A percentile compares a stretch with the other conserved stretches of the same genome.
phyloP scores from a whole-genome alignment of 495 filamentous ascomycete genomes.

The Aspergillus taichungensis region DNA sequence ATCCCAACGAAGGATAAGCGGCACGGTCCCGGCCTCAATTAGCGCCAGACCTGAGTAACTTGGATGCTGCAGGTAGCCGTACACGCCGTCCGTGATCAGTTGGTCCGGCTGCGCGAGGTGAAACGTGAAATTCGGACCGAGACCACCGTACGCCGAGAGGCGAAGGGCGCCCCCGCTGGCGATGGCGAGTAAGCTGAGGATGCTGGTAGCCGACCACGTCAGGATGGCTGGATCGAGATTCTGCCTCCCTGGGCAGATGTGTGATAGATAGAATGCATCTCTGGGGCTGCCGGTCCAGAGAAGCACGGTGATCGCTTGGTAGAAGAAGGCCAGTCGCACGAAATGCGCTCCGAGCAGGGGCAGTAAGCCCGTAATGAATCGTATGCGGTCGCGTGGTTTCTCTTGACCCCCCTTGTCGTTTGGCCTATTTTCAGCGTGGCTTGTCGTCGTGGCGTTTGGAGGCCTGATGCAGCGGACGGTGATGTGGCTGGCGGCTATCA shows the following conservation, averaged over 20 bases:
- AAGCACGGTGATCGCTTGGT: conserved; percentile 22
- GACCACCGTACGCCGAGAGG: conserved; percentile 22
- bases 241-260: conserved; percentile 7
- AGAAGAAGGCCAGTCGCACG: conserved; percentile 4
- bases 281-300: conserved; percentile 9
- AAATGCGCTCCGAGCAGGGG: conserved; percentile 5
- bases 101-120: conserved; percentile 32
- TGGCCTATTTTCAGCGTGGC: conserved; percentile 3
- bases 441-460: conserved; percentile 10
- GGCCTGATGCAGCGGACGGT: conserved; percentile 11
- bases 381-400: conserved; percentile 7
- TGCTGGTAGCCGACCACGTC: conserved; percentile 18
- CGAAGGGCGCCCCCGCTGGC: conserved; percentile 25
- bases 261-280: conserved; percentile 1
- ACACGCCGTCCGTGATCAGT: conserved; percentile 35
- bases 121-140: conserved; percentile 43
- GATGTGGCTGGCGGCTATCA: conserved; percentile 12
- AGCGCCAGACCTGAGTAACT: conserved; percentile 34
- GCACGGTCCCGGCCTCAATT: conserved; percentile 9
- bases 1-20: conserved; percentile 27
- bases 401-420: neutral
- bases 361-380: conserved; percentile 1
- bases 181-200: conserved; percentile 18
- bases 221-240: conserved; percentile 21
- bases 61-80: conserved; percentile 39